Conservation (phyloP, 768 basidiomycete species). For the Hericium erinaceus region DNA sequence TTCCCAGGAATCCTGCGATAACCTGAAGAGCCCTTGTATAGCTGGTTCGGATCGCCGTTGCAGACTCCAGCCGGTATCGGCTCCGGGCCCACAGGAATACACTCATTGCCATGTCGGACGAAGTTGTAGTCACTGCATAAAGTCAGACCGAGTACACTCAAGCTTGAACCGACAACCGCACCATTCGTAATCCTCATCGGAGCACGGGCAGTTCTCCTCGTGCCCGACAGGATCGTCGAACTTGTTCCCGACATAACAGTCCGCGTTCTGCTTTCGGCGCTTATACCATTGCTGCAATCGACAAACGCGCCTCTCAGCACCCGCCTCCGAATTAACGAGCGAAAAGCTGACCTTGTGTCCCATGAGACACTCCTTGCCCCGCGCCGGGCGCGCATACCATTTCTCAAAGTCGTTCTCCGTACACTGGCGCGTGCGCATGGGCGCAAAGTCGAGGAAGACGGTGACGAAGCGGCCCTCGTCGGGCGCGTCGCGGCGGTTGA, state of each 20-base stretch:
- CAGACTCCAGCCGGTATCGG: constrained; percentile 75
- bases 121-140: constrained; percentile 78
- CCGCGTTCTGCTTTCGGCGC: constrained; percentile 70
- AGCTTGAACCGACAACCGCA: constrained; percentile 20
- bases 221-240: constrained; percentile 79
- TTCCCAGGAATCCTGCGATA: constrained; percentile 91
- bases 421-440: constrained; percentile 63
- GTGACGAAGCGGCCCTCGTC: constrained; percentile 54
- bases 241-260: constrained; percentile 88
- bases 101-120: constrained; percentile 61
- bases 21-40: constrained; percentile 83
- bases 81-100: constrained; percentile 83
- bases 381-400: constrained; percentile 74
- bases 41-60: constrained; percentile 37
- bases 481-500: constrained; percentile 50
- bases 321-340: not conserved
- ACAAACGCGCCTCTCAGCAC: not conserved
- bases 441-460: constrained; percentile 77
- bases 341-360: constrained; percentile 66
- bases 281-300: constrained; percentile 82
- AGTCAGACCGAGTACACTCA: not conserved
- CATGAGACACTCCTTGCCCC: constrained; percentile 76
- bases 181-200: constrained; percentile 92
- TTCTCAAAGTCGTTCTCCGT: constrained; percentile 62
- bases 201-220: constrained; percentile 77